Base-by-base conservation (phyloP, 176 grass and related monocot species). In the Luzula sylvatica region DNA sequence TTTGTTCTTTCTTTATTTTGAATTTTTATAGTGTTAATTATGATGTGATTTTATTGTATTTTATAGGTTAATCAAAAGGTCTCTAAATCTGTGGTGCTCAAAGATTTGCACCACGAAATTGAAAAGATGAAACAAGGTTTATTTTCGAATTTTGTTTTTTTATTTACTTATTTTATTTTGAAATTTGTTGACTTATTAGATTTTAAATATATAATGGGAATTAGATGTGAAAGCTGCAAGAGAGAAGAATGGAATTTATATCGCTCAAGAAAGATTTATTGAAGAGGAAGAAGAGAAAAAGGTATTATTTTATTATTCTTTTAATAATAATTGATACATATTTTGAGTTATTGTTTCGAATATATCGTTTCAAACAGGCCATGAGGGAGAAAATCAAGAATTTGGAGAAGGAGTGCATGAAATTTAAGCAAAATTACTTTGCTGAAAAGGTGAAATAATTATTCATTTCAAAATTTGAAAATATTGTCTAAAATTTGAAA, bases 51-150 rank as follows among this genome's bases (percentile, higher is more conserved):
- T n/a, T n/a, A n/a, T n/a, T n/a, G n/a, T n/a, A 46, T 40, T 29
- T 35, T 47, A 41, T 55, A 94, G 88, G 78, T 63, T 55, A 94
- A 94, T 71, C 60, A 80, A 74, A 87, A 79, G 70, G 44, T 66
- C 44, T 74, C 78, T 8, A 83, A 80, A 74, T 72, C 75, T 79
- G 64, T 61, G 45, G 73, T 94, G 53, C 58, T 94, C 17, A 83
- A 94, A 78, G 78, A 87, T 32, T 50, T 94, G 20, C 75, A 80
- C 65, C 64, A 83, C 57, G 72, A 87, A 82, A 83, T 94, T 77
- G 88, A 83, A 87, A 83, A 59, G 62, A 74, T 87, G 68, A 94
- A 94, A 55, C 82, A 94, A 80, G 88, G 87, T 87, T 54, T 8
- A 35, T 13, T 12, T 38, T 50, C 12, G 26, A 26, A 54, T 41